Base-by-base conservation (phyloP, 805 yeast genomes). In the Lipomyces kockii region DNA sequence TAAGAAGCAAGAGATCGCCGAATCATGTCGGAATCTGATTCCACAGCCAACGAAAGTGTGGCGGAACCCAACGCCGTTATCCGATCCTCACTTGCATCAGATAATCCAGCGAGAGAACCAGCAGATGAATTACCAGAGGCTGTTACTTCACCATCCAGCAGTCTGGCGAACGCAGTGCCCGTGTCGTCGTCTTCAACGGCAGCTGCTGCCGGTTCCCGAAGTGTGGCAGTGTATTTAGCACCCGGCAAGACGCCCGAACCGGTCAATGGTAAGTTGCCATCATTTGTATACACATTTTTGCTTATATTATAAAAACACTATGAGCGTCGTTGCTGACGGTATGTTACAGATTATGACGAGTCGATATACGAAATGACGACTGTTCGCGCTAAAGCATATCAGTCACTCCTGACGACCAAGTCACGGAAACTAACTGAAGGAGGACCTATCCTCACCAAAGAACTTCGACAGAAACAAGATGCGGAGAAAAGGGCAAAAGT, bases 371-470 rank as follows among this genome's bases (percentile, higher is more conserved):
- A 72, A 34, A 64, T 72, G 68, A 65, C 74, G 14, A 55, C 72
- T 7, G 63, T 58, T 22, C 61, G 65, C 29, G 75, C 74, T 8
- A 68, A 69, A 57, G 70, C 68, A 7, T 72, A 72, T 46, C 75
- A 72, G 49, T 58, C 60, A 22, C 53, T 72, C 17, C 60, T 72
- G 34, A 60, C 75, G 12, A 69, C 52, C 39, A 71, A 71, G 46
- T 73, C 74, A 8, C 66, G 67, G 51, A 66, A 60, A 32, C 64
- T 69, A 14, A 62, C 71, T 5, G 68, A 71, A 39, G 73, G 69
- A 17, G 82, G 83, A 0, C 83, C 82, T n/a, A 66, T 83, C 70
- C 62, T 83, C 67, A 80, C 87, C 2, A 80, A 78, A 60, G 76
- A 81, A 49, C 74, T 82, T 46, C 80, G 83, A 56, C 81, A 75